These are phyloP conservation scores for Populus davidiana DNA, from an alignment of 345 rosid species.

Conservation along the genomic window DNA sequence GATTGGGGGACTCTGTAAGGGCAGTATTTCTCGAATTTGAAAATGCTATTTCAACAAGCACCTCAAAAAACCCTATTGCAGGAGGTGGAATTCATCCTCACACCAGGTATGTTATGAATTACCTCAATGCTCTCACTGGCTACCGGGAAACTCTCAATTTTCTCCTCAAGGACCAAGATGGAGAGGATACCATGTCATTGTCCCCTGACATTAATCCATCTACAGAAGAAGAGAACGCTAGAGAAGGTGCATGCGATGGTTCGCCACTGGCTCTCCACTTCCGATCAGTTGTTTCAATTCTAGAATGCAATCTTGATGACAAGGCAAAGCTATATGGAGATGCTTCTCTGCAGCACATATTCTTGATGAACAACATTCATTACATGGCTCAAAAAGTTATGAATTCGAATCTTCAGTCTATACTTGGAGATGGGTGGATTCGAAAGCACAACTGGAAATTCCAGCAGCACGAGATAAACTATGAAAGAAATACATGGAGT, in stretches of 20 bases:
- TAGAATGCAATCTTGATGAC: constrained; percentile 63
- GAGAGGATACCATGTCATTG: constrained; percentile 22
- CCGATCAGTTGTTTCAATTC: constrained; percentile 51
- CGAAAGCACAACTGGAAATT: constrained; percentile 73
- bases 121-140: constrained; percentile 59
- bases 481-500: constrained; percentile 77
- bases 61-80: constrained; percentile 50
- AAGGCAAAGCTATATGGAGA: constrained; percentile 66
- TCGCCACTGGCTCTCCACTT: constrained; percentile 50
- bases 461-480: constrained; percentile 69
- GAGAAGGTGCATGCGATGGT: constrained; percentile 24
- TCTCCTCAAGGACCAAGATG: constrained; percentile 53
- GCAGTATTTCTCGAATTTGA: constrained; percentile 66
- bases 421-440: constrained; percentile 76
- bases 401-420: constrained; percentile 56
- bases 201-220: constrained; percentile 39
- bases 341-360: constrained; percentile 61
- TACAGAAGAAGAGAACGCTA: constrained; percentile 37
- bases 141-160: constrained; percentile 57
- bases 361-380: constrained; percentile 81
- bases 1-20: constrained; percentile 62
- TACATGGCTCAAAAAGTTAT: constrained; percentile 82
- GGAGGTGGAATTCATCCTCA: constrained; percentile 78
- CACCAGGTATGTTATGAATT: constrained; percentile 81
- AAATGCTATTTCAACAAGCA: constrained; percentile 60